Percentiles rank a stretch among this genome's conserved stretches.
Evolutionary conservation across 805 yeast genomes (phyloP).

Genomic region (Saccharomycopsis microspora): DNA sequence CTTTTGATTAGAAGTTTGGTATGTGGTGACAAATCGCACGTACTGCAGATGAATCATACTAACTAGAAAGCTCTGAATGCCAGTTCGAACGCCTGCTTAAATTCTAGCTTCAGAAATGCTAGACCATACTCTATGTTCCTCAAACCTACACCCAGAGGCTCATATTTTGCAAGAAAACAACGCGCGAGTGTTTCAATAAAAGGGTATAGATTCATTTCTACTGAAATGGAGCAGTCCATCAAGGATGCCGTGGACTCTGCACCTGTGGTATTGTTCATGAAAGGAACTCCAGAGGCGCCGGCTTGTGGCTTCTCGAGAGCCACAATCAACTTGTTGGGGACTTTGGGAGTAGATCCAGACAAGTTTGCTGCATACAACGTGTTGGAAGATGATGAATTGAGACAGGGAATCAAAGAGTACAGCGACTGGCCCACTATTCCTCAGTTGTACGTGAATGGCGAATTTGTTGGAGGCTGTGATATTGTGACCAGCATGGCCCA

Average conservation of each 20-base stretch:
- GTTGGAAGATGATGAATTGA: slow-evolving; percentile 84
- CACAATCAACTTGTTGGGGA: slow-evolving; percentile 85
- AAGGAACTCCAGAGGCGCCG: slow-evolving; percentile 96
- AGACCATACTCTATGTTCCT: not conserved
- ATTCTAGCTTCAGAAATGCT: not conserved
- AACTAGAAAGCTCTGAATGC: too few species aligned
- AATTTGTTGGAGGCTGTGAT: slow-evolving; percentile 97
- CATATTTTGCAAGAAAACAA: too few species aligned
- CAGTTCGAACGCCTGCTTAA: too few species aligned
- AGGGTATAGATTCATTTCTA: slow-evolving; percentile 41
- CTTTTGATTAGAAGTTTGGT: too few species aligned
- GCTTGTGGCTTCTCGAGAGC: slow-evolving; percentile 97
- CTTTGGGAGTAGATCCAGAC: slow-evolving; percentile 92
- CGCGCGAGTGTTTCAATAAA: too few species aligned
- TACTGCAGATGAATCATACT: too few species aligned
- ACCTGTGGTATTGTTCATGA: slow-evolving; percentile 95
- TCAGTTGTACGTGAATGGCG: slow-evolving; percentile 81
- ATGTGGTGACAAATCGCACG: too few species aligned
- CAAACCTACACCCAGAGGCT: too few species aligned
- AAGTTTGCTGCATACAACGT: slow-evolving; percentile 97
- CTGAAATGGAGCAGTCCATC: slow-evolving; percentile 75
- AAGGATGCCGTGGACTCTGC: slow-evolving; percentile 79
- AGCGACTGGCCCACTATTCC: slow-evolving; percentile 99
- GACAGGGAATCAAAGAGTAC: slow-evolving; percentile 92
- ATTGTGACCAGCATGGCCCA: slow-evolving; percentile 86